Evolutionary conservation across 352 stramenopile species (phyloP), one percentile per base, ranked within the genome.

Genomic region (Globisporangium barbulae): DNA sequence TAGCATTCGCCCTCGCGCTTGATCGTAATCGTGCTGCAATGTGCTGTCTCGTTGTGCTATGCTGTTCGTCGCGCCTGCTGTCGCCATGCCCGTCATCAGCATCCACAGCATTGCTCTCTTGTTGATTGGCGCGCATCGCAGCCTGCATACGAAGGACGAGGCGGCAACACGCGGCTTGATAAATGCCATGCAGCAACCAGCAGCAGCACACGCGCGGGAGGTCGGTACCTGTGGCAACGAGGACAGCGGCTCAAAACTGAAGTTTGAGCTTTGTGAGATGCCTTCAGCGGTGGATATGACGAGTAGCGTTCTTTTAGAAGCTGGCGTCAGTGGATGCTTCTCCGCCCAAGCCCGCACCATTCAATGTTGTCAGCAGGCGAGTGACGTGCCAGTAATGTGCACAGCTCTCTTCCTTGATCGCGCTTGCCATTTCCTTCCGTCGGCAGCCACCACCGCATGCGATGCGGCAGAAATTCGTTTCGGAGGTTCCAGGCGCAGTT

Each of bases 61-160:
- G 48, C 5, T 54, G 28, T 10, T 37, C 45, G n/a, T 4, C 9
- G 22, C 8, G n/a, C 17, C 13, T 13, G 57, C 45, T 35, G 22
- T 44, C 13, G 31, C 58, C 31, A 58, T 33, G n/a, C 52, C 3
- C 19, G 28, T 56, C 19, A 15, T 30, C 52, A 58, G 45, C 45
- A 52, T 25, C 9, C 8, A 30, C 19, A 30, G 50, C 30, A 8
- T 3, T 4, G 10, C 30, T 5, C 30, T 45, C 1, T 12, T n/a
- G 52, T 15, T 58, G 4, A 58, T 45, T 44, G 31, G n/a, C n/a
- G 52, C 52, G 41, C 22, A 58, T 58, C 52, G 52, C 9, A 58
- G 52, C 4, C 9, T 58, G 52, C 5, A 21, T 30, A 21, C 1
- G 31, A 31, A 45, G 19, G n/a, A 45, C 9, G 21, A 31, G n/a